Evolutionary conservation across 345 rosid genomes (phyloP), one percentile per base, ranked within the genome.

Genomic region (Cardamine occulta): DNA sequence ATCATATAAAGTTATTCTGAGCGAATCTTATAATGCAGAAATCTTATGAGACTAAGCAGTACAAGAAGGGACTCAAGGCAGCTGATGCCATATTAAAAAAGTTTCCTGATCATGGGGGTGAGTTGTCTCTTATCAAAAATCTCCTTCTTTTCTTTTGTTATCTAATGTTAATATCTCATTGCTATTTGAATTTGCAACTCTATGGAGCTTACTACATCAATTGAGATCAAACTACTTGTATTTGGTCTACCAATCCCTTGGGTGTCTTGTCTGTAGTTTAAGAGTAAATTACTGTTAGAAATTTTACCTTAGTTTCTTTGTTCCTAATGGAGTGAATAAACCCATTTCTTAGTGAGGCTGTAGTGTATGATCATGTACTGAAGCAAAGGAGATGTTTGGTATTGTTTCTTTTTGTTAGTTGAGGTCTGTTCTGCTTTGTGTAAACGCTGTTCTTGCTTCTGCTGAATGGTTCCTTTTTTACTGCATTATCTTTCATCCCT

Each of bases 101-200:
- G 86, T 93, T 91, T 88, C 99, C 99, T n/a, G 89, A 89, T 63
- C 99, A 96, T 93, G 99, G 99, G 65, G 99, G 99, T 96, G 83
- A 69, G 73, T 77, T 70, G 29, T 54, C 29, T 63, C 57, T 57
- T 48, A 34, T 62, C 70, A 54, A 17, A 37, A 1, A 26, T 21
- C 32, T 53, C 65, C 32, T 68, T 37, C 34, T 2, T 6, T 66
- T 44, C 12, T 52, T 29, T 23, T 60, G 0, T 61, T 24, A 15
- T 31, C 53, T 21, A 19, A 37, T 68, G 48, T 56, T 15, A n/a
- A 10, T 28, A 15, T 29, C 47, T 71, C 7, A 29, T 49, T 39
- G 21, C 60, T 19, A 24, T 70, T 59, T 55, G 61, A 54, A 19
- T 34, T 28, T 47, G 13, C 42, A 44, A 55, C 34, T 63, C 44